These are phyloP conservation scores for Verticillium zaregamsianum DNA, from an alignment of 2,329 filamentous ascomycete species.

Conservation along the genomic window DNA sequence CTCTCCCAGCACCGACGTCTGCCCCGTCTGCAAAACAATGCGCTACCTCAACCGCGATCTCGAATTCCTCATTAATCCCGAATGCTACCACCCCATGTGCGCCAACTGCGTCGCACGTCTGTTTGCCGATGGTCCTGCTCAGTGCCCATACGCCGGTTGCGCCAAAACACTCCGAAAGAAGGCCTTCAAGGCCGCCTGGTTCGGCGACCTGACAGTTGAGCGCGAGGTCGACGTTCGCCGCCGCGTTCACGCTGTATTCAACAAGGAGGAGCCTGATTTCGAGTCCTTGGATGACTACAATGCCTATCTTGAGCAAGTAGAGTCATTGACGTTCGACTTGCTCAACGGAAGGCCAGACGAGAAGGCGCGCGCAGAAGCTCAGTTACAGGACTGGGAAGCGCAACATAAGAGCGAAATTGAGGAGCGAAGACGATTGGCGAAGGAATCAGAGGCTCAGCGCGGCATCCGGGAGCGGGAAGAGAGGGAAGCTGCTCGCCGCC, in stretches of 20 bases:
- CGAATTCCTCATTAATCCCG: conserved; percentile 92
- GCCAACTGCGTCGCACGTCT: conserved; percentile 92
- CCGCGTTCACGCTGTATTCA: conserved; percentile 76
- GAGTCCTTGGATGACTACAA: conserved; percentile 80
- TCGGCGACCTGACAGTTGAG: conserved; percentile 83
- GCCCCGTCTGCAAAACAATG: conserved; percentile 94
- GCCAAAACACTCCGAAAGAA: conserved; percentile 79
- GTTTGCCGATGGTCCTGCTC: conserved; percentile 85
- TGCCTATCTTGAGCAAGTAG: conserved; percentile 90
- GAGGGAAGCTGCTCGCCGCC: conserved; percentile 59
- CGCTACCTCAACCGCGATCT: conserved; percentile 94
- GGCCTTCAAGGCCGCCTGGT: conserved; percentile 83
- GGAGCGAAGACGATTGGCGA: conserved; percentile 51
- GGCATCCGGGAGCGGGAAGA: conserved; percentile 58
- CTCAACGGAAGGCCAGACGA: conserved; percentile 67
- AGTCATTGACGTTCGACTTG: conserved; percentile 85
- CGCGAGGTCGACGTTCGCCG: conserved; percentile 89
- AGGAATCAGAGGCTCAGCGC: conserved; percentile 50
- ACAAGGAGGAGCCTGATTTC: conserved; percentile 87
- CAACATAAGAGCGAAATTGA: conserved; percentile 68
- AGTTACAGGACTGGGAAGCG: conserved; percentile 60
- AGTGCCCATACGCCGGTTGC: conserved; percentile 88
- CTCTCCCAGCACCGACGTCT: conserved; percentile 61
- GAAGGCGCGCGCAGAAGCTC: conserved; percentile 39
- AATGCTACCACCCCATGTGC: conserved; percentile 99